Base-by-base conservation (phyloP, 1,284 basidiomycete genomes). In the Irpex sp. region DNA sequence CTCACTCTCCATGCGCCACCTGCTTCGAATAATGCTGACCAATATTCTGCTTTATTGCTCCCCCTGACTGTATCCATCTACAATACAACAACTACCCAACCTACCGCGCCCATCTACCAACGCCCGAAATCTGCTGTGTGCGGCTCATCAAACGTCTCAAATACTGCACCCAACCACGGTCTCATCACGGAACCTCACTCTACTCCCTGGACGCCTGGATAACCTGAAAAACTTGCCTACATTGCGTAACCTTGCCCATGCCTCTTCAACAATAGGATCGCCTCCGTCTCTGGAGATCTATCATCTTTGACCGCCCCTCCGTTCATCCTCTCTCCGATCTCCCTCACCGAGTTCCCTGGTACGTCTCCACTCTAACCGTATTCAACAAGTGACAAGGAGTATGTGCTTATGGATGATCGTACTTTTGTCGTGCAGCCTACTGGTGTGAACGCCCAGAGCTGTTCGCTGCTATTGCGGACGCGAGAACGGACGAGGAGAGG, bases 291-390 rank as follows among this genome's bases (percentile, higher is more conserved):
- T 2, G 96, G 96, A 64, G 97, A 99, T 79, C 83, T 99, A 60
- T 97, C 92, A 1, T 89, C 91, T 4, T 82, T 99, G 80, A 98
- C 97, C 0, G 97, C 96, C 0, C 97, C 97, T n/a, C 89, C 90
- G 0, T 93, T 96, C 80, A 96, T 96, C 70, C 84, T 96, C 63
- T 94, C 93, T 2, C 93, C 94, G 17, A 87, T 88, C 5, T 92
- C 89, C 5, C 81, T 93, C 59, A 93, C 91, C 0, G 94, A 97
- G 76, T 97, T 94, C 75, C 94, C 94, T 64, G 90, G 91, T 92
- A 65, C 64, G 85, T 74, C 26, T 26, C 21, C 21, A 26, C 21
- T 26, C 21, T 3, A 26, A 3, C 3, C 21, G 3, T 26, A 26
- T 26, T 4, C 26, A 26, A 26, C 26, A 26, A 26, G 26, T 26